Evolutionary conservation across 2,329 filamentous ascomycete genomes (phyloP).

Genomic region (Chrysoporthe puriensis): DNA sequence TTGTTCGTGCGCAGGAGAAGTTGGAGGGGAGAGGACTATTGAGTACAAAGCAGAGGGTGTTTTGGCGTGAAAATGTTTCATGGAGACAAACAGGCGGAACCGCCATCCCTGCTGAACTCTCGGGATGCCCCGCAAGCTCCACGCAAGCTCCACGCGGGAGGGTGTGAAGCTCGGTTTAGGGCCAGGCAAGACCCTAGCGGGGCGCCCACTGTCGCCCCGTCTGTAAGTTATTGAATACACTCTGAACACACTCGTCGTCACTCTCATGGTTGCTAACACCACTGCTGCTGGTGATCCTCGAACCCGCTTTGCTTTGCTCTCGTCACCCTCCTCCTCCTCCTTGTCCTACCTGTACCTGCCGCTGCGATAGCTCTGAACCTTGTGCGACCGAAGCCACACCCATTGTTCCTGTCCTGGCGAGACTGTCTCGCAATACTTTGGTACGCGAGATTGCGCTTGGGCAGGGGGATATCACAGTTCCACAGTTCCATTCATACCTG

Average conservation of each 20-base stretch:
- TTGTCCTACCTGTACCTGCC: background rate
- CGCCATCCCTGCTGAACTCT: background rate
- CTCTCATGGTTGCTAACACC: too few species aligned
- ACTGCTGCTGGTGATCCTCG: too few species aligned
- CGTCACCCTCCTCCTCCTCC: background rate
- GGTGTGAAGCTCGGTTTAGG: background rate
- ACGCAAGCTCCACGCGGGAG: background rate
- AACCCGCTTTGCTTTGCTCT: too few species aligned
- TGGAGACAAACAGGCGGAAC: background rate
- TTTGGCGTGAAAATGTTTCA: background rate
- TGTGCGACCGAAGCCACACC: background rate
- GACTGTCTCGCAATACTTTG: background rate
- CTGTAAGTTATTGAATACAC: background rate
- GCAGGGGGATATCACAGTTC: background rate
- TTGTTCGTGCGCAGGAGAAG: background rate
- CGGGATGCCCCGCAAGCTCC: conserved; percentile 5
- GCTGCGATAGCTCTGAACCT: background rate
- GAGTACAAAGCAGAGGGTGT: too few species aligned
- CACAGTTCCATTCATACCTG: background rate
- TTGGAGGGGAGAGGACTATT: background rate
- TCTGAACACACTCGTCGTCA: too few species aligned
- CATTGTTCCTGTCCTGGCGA: background rate
- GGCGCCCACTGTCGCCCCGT: background rate
- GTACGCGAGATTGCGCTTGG: background rate
- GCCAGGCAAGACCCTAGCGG: background rate